phyloP scores from a whole-genome alignment of 768 basidiomycete genomes.

The Tricholoma hemisulphureum region DNA sequence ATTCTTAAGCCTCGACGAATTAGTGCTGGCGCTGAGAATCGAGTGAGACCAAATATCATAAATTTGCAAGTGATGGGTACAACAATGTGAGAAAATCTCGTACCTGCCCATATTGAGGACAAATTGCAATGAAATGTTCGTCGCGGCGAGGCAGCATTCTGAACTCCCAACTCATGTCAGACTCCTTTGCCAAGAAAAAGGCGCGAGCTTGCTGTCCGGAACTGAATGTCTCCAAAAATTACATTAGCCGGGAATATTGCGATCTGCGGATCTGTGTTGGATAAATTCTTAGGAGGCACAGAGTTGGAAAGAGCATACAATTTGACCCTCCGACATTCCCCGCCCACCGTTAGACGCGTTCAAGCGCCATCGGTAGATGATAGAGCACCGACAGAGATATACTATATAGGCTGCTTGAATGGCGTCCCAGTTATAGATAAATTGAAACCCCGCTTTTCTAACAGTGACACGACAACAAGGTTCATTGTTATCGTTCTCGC shows the following conservation, averaged over 20 bases:
- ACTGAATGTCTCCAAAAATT: conserved; percentile 62
- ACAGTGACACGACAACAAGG: conserved; percentile 15
- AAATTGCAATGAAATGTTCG: no score
- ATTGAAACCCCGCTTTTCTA: conserved; percentile 12
- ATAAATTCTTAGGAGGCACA: conserved; percentile 7
- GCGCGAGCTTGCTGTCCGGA: conserved; percentile 44
- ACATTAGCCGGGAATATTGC: conserved; percentile 95
- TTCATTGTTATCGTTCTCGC: conserved; percentile 16
- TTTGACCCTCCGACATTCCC: conserved; percentile 88
- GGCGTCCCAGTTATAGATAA: conserved; percentile 17
- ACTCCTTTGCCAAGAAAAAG: conserved; percentile 53
- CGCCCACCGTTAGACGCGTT: conserved; percentile 78
- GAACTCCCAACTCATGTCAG: conserved; percentile 45
- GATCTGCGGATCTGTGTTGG: conserved; percentile 71
- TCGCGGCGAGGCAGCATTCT: no score
- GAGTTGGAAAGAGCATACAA: conserved; percentile 34
- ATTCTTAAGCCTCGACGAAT: no score
- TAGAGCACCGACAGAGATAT: conserved; percentile 36
- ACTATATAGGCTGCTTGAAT: no score
- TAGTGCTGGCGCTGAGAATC: no score
- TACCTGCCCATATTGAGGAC: no score
- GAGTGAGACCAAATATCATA: no score
- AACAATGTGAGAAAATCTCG: no score
- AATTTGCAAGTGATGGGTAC: no score
- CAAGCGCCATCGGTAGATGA: conserved; percentile 88